Percentiles rank a stretch among this genome's conserved stretches.
These are phyloP conservation scores for Calycina herbarum DNA, from an alignment of 2,329 filamentous ascomycete species.

Conservation along the genomic window DNA sequence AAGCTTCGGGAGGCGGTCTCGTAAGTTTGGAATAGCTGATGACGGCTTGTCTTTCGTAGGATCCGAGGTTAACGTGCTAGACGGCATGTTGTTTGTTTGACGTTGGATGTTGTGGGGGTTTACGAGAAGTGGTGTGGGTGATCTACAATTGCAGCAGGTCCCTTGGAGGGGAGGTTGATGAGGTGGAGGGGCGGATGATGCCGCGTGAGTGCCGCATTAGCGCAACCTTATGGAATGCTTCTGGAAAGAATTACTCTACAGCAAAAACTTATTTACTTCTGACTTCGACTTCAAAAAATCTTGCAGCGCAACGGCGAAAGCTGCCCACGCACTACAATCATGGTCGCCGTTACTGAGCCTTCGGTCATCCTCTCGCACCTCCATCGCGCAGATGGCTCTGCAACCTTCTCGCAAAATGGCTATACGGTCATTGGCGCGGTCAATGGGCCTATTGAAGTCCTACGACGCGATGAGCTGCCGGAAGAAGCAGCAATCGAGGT, in stretches of 20 bases:
- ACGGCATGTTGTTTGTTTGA: conserved; percentile 29
- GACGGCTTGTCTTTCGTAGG: conserved; percentile 17
- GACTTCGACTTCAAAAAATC: background rate
- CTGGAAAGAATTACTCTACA: conserved; percentile 4
- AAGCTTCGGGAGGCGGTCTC: conserved; percentile 64
- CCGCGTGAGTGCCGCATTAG: background rate
- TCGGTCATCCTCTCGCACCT: conserved; percentile 54
- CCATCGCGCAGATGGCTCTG: conserved; percentile 75
- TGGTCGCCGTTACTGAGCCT: conserved; percentile 50
- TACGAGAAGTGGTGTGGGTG: background rate
- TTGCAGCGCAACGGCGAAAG: conserved; percentile 2
- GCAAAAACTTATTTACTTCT: conserved; percentile 8
- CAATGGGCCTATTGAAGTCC: conserved; percentile 90
- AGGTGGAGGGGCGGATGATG: background rate
- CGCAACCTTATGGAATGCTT: conserved; percentile 4
- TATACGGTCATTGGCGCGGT: conserved; percentile 83
- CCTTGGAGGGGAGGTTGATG: background rate
- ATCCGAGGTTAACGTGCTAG: conserved; percentile 23
- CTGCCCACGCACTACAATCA: conserved; percentile 29
- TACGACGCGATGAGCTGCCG: conserved; percentile 83
- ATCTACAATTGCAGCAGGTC: background rate
- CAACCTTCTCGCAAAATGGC: conserved; percentile 71
- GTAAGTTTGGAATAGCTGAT: conserved; percentile 48
- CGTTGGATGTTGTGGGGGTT: background rate
- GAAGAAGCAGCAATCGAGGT: conserved; percentile 92